Evolutionary conservation across 1,139 yeast genomes (phyloP).

Genomic region (Sugiyamaella pinicola): DNA sequence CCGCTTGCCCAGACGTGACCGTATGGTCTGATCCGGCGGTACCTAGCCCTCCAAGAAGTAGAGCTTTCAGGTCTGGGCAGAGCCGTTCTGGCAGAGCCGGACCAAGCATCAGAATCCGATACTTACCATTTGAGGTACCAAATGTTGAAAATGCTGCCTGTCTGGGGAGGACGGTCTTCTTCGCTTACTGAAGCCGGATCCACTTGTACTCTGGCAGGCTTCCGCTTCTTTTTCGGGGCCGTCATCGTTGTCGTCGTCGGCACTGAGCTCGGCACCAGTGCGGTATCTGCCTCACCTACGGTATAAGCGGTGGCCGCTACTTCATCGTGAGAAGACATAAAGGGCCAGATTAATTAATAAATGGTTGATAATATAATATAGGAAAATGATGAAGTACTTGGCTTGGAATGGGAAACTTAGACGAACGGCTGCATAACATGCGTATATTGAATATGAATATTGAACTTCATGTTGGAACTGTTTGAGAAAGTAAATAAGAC

Average conservation of each 20-base stretch:
- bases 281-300: neutral
- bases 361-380: neutral
- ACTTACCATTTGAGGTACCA: constrained; percentile 81
- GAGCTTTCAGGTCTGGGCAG: too few species aligned
- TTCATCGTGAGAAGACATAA: constrained; percentile 2
- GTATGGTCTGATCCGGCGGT: too few species aligned
- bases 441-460: neutral
- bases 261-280: neutral
- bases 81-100: too few species aligned
- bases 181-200: constrained; percentile 63
- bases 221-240: constrained; percentile 21
- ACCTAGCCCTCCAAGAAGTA: too few species aligned
- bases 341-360: neutral
- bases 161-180: constrained; percentile 73
- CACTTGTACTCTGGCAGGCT: constrained; percentile 71
- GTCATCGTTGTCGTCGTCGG: neutral
- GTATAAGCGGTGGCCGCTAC: neutral
- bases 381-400: neutral
- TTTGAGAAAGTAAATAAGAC: neutral
- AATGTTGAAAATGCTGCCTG: constrained; percentile 77
- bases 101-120: too few species aligned
- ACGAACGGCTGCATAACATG: constrained; percentile 4
- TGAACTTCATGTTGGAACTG: neutral
- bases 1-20: too few species aligned
- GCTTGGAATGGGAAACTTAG: neutral